These are phyloP conservation scores for Thielaviopsis euricoi DNA, from an alignment of 2,329 filamentous ascomycete species.

Conservation along the genomic window DNA sequence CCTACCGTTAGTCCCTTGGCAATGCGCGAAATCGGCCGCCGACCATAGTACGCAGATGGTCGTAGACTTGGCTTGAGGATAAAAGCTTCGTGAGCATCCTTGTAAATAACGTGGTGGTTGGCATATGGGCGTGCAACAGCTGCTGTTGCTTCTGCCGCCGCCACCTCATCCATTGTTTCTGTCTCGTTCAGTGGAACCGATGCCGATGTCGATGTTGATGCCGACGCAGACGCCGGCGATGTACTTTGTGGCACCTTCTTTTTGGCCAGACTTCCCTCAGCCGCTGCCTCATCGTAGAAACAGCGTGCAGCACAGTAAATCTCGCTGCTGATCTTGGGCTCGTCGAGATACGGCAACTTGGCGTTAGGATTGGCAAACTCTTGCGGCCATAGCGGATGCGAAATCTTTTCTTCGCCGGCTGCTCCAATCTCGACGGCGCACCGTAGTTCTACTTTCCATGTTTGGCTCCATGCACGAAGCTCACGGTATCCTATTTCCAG, in stretches of 20 bases:
- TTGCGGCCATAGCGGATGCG: constrained; percentile 64
- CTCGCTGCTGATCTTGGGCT: constrained; percentile 32
- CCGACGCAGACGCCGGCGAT: no score
- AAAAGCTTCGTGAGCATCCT: constrained; percentile 59
- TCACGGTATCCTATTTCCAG: constrained; percentile 83
- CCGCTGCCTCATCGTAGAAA: constrained; percentile 40
- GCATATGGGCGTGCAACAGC: constrained; percentile 42
- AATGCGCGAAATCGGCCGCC: constrained; percentile 69
- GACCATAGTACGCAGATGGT: constrained; percentile 70
- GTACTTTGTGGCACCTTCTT: neutral
- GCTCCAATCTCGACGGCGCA: constrained; percentile 85
- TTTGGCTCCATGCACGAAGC: constrained; percentile 74
- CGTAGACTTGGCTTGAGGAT: constrained; percentile 73
- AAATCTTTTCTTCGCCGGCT: constrained; percentile 78
- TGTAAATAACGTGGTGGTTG: constrained; percentile 74
- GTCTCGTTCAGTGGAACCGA: no score
- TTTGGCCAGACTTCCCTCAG: constrained; percentile 28
- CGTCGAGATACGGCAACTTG: constrained; percentile 14
- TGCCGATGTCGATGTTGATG: no score
- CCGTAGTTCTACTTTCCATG: constrained; percentile 79
- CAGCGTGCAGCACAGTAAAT: constrained; percentile 43
- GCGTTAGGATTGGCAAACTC: constrained; percentile 9
- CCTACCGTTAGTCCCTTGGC: constrained; percentile 70
- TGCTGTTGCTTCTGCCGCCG: constrained; percentile 19
- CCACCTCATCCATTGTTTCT: no score